Evolutionary conservation across 2,329 filamentous ascomycete species (phyloP).

Genomic region (Aspergillus aculeatinus): DNA sequence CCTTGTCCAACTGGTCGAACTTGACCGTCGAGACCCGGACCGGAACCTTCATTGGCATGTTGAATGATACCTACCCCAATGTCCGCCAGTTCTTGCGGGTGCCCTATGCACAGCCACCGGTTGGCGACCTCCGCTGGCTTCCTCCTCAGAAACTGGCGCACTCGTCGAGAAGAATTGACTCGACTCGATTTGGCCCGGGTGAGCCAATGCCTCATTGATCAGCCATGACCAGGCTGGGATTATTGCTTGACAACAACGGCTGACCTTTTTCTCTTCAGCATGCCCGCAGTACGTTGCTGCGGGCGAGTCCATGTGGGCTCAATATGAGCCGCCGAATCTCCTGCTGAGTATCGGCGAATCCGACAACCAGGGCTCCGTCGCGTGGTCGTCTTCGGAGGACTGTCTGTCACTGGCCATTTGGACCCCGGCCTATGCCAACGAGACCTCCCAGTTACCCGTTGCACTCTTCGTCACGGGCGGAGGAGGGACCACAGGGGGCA

Average conservation of each 20-base stretch:
- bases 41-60: constrained; percentile 31
- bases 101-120: constrained; percentile 32
- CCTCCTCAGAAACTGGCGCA: constrained; percentile 24
- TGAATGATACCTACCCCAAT: constrained; percentile 34
- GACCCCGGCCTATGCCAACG: constrained; percentile 34
- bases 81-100: constrained; percentile 42
- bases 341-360: constrained; percentile 18
- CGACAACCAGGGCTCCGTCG: constrained; percentile 13
- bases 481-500: constrained; percentile 28
- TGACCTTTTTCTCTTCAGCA: background rate
- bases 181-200: constrained; percentile 16
- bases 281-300: constrained; percentile 28
- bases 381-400: constrained; percentile 38
- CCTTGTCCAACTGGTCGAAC: constrained; percentile 19
- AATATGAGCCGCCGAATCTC: background rate
- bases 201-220: background rate
- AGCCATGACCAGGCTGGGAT: too few relatives aligned
- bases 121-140: constrained; percentile 22
- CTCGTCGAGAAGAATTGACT: constrained; percentile 19
- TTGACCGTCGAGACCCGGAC: constrained; percentile 12
- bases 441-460: constrained; percentile 20
- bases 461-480: constrained; percentile 27
- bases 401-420: constrained; percentile 47
- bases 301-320: background rate
- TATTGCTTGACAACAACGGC: constrained; percentile 10